phyloP scores from a whole-genome alignment of 352 stramenopile species.

The Phytophthora citricola region DNA sequence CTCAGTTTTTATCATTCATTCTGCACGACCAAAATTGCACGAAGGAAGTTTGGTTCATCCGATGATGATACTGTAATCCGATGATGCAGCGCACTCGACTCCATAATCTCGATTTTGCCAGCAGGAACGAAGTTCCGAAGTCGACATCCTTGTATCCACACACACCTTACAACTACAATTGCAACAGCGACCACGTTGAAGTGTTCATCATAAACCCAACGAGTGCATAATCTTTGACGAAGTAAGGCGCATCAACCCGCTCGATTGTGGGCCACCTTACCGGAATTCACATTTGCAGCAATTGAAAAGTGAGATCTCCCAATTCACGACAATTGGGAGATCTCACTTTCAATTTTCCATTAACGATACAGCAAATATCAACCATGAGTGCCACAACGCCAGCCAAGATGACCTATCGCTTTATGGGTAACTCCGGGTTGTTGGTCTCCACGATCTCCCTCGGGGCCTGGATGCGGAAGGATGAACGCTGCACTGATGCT shows the following conservation, averaged over 20 bases:
- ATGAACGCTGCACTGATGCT: conserved; percentile 18
- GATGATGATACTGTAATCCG: not conserved
- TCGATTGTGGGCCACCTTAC: not conserved
- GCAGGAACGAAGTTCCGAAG: too few relatives aligned
- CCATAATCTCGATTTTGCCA: not conserved
- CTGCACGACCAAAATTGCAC: too few relatives aligned
- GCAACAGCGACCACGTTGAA: too few relatives aligned
- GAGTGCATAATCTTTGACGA: too few relatives aligned
- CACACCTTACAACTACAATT: too few relatives aligned
- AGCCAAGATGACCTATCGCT: conserved; percentile 42
- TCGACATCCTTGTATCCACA: too few relatives aligned
- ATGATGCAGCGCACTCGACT: not conserved
- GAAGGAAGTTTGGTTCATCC: not conserved
- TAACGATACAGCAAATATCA: not conserved
- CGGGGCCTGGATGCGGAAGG: conserved; percentile 34
- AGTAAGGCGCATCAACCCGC: not conserved
- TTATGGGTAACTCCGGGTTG: conserved; percentile 39
- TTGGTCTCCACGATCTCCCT: conserved; percentile 50
- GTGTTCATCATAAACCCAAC: too few relatives aligned
- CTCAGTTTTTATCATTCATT: too few relatives aligned
- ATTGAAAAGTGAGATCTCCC: too few relatives aligned
- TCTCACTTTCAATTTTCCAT: conserved; percentile 8
- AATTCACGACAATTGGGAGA: not conserved
- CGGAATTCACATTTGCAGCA: too few relatives aligned
- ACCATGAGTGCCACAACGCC: conserved; percentile 10